Percentiles rank a stretch among this genome's conserved stretches.
Evolutionary conservation across 1,139 yeast species (phyloP).

Genomic region (Zygosaccharomyces pseudobailii): DNA sequence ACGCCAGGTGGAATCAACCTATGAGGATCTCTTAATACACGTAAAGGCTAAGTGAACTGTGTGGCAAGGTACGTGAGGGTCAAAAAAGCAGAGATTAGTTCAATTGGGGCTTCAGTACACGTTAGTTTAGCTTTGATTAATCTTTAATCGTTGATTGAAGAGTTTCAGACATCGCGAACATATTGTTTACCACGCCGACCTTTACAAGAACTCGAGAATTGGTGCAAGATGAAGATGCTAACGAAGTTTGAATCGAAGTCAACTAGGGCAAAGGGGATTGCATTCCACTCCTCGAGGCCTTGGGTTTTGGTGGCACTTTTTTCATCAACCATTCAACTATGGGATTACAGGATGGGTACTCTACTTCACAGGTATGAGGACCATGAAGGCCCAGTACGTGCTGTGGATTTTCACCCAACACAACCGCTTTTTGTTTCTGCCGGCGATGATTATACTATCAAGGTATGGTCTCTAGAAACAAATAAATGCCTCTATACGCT

Average conservation of each 20-base stretch:
- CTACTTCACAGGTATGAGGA: slow-evolving; percentile 94
- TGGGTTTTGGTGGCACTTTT: slow-evolving; percentile 95
- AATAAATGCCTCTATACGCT: slow-evolving; percentile 89
- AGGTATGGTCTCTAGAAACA: slow-evolving; percentile 93
- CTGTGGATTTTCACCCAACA: slow-evolving; percentile 94
- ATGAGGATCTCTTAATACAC: not conserved
- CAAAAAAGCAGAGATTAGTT: not conserved
- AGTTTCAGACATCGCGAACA: slow-evolving; percentile 1
- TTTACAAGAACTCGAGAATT: slow-evolving; percentile 1
- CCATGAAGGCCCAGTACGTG: slow-evolving; percentile 97
- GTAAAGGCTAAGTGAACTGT: not conserved
- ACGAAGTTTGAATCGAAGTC: slow-evolving; percentile 98
- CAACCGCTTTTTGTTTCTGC: slow-evolving; percentile 97
- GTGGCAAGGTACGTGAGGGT: slow-evolving; percentile 1
- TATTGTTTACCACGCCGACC: slow-evolving; percentile 2
- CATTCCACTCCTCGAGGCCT: slow-evolving; percentile 90
- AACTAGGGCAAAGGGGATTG: slow-evolving; percentile 96
- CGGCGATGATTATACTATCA: slow-evolving; percentile 93
- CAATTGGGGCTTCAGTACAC: slow-evolving; percentile 3
- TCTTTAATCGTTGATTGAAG: not conserved
- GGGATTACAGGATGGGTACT: slow-evolving; percentile 99
- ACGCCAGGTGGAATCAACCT: slow-evolving; percentile 8
- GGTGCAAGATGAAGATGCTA: slow-evolving; percentile 77
- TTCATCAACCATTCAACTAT: slow-evolving; percentile 90
- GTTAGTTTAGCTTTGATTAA: slow-evolving; percentile 6